These are phyloP conservation scores for Rhizophora apiculata DNA, from an alignment of 345 rosid species.

Conservation along the genomic window DNA sequence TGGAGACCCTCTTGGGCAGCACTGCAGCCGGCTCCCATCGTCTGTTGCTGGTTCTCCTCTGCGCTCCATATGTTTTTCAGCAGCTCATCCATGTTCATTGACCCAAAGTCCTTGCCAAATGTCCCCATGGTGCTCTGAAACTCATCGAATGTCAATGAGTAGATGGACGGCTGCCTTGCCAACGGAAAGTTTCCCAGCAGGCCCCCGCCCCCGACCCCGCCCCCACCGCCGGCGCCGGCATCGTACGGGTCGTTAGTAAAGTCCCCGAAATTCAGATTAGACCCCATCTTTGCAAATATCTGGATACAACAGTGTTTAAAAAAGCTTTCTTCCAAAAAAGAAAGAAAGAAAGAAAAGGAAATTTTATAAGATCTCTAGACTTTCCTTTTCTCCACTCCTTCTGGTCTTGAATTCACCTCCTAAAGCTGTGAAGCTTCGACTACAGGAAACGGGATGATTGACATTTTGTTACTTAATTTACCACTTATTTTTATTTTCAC, in stretches of 20 bases:
- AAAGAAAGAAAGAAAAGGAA: no score
- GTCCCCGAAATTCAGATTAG: slow-evolving; percentile 60
- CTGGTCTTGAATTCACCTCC: no score
- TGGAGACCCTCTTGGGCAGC: slow-evolving; percentile 47
- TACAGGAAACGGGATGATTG: no score
- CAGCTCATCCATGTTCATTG: slow-evolving; percentile 98
- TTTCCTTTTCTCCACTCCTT: no score
- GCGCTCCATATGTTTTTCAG: slow-evolving; percentile 85
- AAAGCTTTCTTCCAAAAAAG: no score
- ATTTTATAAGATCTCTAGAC: no score
- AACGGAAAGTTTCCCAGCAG: slow-evolving; percentile 39
- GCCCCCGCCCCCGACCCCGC: no score
- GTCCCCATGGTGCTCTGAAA: slow-evolving; percentile 78
- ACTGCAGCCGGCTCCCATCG: slow-evolving; percentile 31
- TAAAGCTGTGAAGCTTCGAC: no score
- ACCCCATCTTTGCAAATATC: slow-evolving; percentile 44
- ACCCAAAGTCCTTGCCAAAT: slow-evolving; percentile 82
- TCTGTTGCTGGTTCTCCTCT: slow-evolving; percentile 63
- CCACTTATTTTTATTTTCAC: no score
- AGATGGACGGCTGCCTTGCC: slow-evolving; percentile 69
- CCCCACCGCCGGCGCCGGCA: slow-evolving; percentile 19
- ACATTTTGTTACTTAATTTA: no score
- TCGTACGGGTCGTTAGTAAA: slow-evolving; percentile 44
- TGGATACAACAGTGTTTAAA: slow-evolving; percentile 11
- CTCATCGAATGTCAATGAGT: slow-evolving; percentile 84